Evolutionary conservation across 177 flowering plant genomes (phyloP).

Genomic region (Telopea speciosissima): DNA sequence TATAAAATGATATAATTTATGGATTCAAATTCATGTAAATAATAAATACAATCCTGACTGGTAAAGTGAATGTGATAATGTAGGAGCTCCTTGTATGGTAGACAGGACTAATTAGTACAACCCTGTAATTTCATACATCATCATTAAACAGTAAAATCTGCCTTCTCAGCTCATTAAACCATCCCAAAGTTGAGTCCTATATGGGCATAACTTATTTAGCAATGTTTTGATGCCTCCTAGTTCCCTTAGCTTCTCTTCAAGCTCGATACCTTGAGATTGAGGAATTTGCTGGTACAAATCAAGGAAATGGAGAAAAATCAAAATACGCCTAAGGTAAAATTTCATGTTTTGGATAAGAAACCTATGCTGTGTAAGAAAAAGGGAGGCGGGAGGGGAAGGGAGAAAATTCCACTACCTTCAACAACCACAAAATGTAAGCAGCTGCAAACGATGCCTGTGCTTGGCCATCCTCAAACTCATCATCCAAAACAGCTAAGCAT

Average conservation of each 20-base stretch:
- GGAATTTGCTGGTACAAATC: slow-evolving; percentile 36
- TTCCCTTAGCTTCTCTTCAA: slow-evolving; percentile 29
- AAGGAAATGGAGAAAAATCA: not conserved
- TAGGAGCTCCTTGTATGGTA: not conserved
- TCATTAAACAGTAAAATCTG: not conserved
- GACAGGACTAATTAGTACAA: not conserved
- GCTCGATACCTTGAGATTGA: slow-evolving; percentile 12
- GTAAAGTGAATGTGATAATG: not conserved
- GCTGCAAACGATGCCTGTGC: slow-evolving; percentile 56
- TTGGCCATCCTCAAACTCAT: slow-evolving; percentile 59
- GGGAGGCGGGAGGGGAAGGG: not conserved
- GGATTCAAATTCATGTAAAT: not conserved
- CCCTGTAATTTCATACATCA: not conserved
- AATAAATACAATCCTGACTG: not conserved
- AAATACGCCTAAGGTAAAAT: not conserved
- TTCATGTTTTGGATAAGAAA: not conserved
- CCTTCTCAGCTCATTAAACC: slow-evolving; percentile 9
- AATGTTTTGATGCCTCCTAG: slow-evolving; percentile 25
- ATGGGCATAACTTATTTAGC: slow-evolving; percentile 46
- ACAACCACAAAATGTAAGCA: slow-evolving; percentile 65
- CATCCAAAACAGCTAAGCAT: slow-evolving; percentile 39
- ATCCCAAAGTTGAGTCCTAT: slow-evolving; percentile 47
- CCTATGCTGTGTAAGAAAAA: too few species aligned
- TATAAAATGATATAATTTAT: too few species aligned
- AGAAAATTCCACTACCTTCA: slow-evolving; percentile 37